Evolutionary conservation across 768 basidiomycete genomes (phyloP).

Genomic region (Termitomyces titanicus): DNA sequence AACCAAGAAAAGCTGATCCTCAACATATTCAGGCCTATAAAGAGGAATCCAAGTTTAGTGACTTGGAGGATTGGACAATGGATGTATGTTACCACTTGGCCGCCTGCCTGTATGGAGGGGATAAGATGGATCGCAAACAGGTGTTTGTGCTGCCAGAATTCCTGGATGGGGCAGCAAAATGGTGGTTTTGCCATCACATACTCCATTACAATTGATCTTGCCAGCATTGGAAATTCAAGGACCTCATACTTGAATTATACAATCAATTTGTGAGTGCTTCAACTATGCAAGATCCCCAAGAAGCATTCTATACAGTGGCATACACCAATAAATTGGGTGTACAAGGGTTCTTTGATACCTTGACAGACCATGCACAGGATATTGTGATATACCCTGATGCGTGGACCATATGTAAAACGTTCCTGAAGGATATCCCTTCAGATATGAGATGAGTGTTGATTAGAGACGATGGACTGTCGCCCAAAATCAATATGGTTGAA

Average conservation of each 20-base stretch:
- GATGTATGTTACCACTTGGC: neutral
- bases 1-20: neutral
- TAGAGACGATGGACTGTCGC: too few relatives aligned
- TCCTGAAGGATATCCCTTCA: neutral
- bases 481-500: too few relatives aligned
- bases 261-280: neutral
- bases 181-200: neutral
- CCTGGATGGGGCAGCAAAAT: neutral
- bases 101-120: neutral
- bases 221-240: neutral
- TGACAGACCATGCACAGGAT: neutral
- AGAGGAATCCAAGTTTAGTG: neutral
- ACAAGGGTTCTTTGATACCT: neutral
- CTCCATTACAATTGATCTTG: neutral
- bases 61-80: neutral
- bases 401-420: neutral
- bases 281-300: too few relatives aligned
- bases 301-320: neutral
- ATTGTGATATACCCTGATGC: neutral
- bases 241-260: neutral
- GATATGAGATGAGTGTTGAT: neutral
- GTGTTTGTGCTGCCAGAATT: neutral
- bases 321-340: neutral
- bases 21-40: neutral
- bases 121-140: neutral